Percentiles rank a stretch among this genome's conserved stretches.
These are phyloP conservation scores for Mortierella antarctica DNA, from an alignment of 192 early-diverging fungal species.

Conservation along the genomic window DNA sequence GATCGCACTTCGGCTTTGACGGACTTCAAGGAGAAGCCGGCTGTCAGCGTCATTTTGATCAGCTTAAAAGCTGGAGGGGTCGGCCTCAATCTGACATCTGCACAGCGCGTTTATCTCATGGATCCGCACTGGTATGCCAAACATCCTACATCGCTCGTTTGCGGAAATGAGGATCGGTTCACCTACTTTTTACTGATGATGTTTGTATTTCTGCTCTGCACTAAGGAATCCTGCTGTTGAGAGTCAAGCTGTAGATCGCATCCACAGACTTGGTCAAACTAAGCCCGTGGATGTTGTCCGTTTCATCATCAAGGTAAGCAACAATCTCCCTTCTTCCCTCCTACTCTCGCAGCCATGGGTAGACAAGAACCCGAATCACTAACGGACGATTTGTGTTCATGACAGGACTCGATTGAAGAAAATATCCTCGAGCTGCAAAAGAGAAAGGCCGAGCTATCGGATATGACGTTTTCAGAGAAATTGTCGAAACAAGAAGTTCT, in stretches of 20 bases:
- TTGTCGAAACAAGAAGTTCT: slow-evolving; percentile 55
- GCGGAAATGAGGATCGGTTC: background rate
- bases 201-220: background rate
- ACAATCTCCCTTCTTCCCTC: background rate
- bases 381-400: background rate
- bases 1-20: slow-evolving; percentile 67
- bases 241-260: slow-evolving; percentile 84
- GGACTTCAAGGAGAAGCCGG: slow-evolving; percentile 66
- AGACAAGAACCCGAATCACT: background rate
- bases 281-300: slow-evolving; percentile 71
- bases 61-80: slow-evolving; percentile 84
- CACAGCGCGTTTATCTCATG: slow-evolving; percentile 79
- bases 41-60: slow-evolving; percentile 69
- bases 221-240: slow-evolving; percentile 80
- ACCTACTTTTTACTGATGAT: background rate
- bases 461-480: slow-evolving; percentile 56
- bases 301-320: slow-evolving; percentile 68
- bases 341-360: background rate
- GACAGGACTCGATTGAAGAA: slow-evolving; percentile 63
- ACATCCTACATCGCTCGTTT: too few relatives aligned
- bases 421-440: slow-evolving; percentile 63
- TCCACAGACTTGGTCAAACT: slow-evolving; percentile 82
- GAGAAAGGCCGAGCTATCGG: slow-evolving; percentile 55
- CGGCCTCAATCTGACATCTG: slow-evolving; percentile 80
- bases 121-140: slow-evolving; percentile 56